These are phyloP conservation scores for Colletotrichum abscissum DNA, from an alignment of 2,329 filamentous ascomycete genomes.

Conservation along the genomic window DNA sequence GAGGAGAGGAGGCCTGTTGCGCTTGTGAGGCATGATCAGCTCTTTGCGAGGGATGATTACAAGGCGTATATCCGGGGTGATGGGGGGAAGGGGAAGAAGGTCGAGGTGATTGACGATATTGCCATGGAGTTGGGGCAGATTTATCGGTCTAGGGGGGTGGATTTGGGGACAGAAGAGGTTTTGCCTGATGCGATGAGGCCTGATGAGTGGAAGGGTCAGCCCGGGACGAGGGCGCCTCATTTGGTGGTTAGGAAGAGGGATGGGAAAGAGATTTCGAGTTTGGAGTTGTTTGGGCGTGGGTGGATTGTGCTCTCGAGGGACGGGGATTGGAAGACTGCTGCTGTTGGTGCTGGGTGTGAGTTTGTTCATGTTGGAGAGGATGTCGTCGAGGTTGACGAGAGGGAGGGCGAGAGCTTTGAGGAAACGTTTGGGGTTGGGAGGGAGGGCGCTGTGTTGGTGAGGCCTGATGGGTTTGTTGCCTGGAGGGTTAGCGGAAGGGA, in stretches of 20 bases:
- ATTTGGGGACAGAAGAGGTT: neutral
- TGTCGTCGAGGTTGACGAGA: neutral
- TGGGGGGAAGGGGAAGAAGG: conserved; percentile 4
- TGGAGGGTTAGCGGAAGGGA: neutral
- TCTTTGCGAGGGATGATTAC: conserved; percentile 40
- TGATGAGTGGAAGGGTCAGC: conserved; percentile 39
- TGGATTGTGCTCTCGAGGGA: conserved; percentile 49
- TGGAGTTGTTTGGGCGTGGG: conserved; percentile 32
- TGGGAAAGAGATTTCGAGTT: neutral
- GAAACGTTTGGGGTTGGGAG: neutral
- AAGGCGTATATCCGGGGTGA: conserved; percentile 14
- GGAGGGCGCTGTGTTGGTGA: conserved; percentile 6
- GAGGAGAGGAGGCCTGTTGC: conserved; percentile 50
- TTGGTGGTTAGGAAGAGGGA: conserved; percentile 21
- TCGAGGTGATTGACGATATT: neutral
- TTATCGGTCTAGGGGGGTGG: conserved; percentile 1
- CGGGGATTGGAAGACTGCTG: conserved; percentile 42
- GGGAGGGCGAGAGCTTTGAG: neutral
- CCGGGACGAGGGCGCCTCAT: conserved; percentile 39
- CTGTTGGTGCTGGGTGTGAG: neutral
- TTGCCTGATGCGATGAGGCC: conserved; percentile 32
- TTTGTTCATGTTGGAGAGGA: neutral
- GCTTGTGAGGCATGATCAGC: conserved; percentile 39
- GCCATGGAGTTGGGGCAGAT: conserved; percentile 21
- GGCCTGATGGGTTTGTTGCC: conserved; percentile 17